Conservation (phyloP, 257 asterid species). For the Rauvolfia tetraphylla region DNA sequence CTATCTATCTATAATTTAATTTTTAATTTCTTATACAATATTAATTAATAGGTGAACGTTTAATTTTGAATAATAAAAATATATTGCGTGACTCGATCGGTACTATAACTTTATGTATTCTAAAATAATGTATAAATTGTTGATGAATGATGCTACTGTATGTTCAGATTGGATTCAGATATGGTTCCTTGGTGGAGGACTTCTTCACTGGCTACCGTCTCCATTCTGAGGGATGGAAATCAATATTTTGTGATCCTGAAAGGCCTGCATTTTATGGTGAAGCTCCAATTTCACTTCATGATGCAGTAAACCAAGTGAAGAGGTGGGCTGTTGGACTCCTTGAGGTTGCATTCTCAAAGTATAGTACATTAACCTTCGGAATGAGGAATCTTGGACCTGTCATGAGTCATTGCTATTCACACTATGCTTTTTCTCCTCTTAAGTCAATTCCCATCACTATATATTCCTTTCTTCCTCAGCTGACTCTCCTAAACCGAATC, state of each 20-base stretch:
- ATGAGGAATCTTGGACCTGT: conserved; percentile 37
- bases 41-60: too few species aligned
- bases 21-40: too few species aligned
- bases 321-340: conserved; percentile 48
- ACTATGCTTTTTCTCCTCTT: conserved; percentile 60
- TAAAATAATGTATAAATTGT: too few species aligned
- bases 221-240: conserved; percentile 79
- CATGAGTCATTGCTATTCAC: conserved; percentile 45
- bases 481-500: conserved; percentile 41
- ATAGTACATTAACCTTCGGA: conserved; percentile 56
- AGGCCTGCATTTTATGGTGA: conserved; percentile 74
- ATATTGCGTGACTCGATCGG: too few species aligned
- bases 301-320: conserved; percentile 49
- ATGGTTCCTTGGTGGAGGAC: conserved; percentile 82
- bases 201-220: conserved; percentile 55
- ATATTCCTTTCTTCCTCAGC: conserved; percentile 63
- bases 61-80: too few species aligned
- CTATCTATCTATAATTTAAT: too few species aligned
- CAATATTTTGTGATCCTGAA: conserved; percentile 50
- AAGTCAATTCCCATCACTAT: conserved; percentile 48
- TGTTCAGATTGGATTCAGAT: conserved; percentile 61
- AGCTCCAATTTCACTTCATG: conserved; percentile 58
- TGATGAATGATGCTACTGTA: too few species aligned
- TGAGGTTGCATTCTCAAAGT: conserved; percentile 56
- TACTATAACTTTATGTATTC: too few species aligned